A percentile compares a stretch with the other conserved stretches of the same genome.
Evolutionary conservation across 1,284 basidiomycete genomes (phyloP).

Genomic region (Tilletia setariae): DNA sequence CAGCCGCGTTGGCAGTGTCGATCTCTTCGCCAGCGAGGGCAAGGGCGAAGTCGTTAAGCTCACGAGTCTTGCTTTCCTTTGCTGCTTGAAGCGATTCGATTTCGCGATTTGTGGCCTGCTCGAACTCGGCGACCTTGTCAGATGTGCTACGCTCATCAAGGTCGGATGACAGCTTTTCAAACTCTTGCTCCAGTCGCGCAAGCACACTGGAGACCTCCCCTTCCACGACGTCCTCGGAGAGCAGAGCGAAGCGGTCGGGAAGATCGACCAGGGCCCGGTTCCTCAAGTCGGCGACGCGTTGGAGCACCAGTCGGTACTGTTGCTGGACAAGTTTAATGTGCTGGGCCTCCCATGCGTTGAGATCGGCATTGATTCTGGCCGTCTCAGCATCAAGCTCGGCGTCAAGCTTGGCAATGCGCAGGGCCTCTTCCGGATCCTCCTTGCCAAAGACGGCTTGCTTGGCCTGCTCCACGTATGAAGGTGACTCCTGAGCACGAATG

Average conservation of each 20-base stretch:
- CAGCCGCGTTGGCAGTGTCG: slow-evolving; percentile 33
- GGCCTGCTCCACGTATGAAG: slow-evolving; percentile 33
- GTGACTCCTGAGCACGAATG: slow-evolving; percentile 28
- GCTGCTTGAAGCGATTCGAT: slow-evolving; percentile 25
- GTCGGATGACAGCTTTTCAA: slow-evolving; percentile 31
- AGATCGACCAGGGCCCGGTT: slow-evolving; percentile 32
- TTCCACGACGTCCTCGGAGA: slow-evolving; percentile 43
- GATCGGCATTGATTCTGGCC: slow-evolving; percentile 33
- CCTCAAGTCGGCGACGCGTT: slow-evolving; percentile 36
- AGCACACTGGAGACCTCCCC: slow-evolving; percentile 37
- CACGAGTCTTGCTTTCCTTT: slow-evolving; percentile 28
- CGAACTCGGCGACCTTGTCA: slow-evolving; percentile 15
- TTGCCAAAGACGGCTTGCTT: slow-evolving; percentile 35
- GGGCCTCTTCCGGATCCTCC: slow-evolving; percentile 26
- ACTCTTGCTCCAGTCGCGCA: slow-evolving; percentile 33
- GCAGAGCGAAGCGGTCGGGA: slow-evolving; percentile 39
- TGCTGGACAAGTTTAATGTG: slow-evolving; percentile 37
- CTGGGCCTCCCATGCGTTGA: slow-evolving; percentile 42
- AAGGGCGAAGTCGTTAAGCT: slow-evolving; percentile 14
- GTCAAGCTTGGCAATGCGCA: slow-evolving; percentile 38
- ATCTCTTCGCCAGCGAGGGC: slow-evolving; percentile 27
- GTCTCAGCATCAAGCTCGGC: slow-evolving; percentile 43
- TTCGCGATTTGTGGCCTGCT: slow-evolving; percentile 21
- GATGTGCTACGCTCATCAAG: slow-evolving; percentile 15
- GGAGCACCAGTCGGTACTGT: slow-evolving; percentile 39